A percentile compares a stretch with the other conserved stretches of the same genome.
These are phyloP conservation scores for Ogataea chonburiensis DNA, from an alignment of 805 yeast species.

Conservation along the genomic window DNA sequence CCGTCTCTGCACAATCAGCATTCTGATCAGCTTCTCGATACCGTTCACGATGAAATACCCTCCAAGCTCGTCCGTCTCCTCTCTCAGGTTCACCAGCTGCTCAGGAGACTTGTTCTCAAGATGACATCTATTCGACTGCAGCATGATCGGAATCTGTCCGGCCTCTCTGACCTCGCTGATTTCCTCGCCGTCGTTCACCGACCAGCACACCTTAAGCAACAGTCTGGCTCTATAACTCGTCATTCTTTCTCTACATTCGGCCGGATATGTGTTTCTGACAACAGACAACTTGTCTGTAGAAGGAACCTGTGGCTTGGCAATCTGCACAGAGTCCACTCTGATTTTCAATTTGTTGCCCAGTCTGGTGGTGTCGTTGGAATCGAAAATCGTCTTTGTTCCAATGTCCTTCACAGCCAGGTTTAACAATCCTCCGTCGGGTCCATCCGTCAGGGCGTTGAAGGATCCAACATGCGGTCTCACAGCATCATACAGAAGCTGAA, in stretches of 20 bases:
- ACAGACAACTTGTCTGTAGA: conserved; percentile 68
- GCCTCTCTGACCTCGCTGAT: conserved; percentile 80
- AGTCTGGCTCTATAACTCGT: conserved; percentile 76
- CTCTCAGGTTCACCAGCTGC: conserved; percentile 73
- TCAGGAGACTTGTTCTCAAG: conserved; percentile 79
- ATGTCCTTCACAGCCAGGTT: conserved; percentile 86
- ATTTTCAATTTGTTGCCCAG: conserved; percentile 83
- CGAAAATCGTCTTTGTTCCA: conserved; percentile 83
- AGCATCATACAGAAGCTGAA: conserved; percentile 81
- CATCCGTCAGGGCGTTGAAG: conserved; percentile 91
- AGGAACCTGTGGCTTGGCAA: conserved; percentile 80
- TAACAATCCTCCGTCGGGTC: conserved; percentile 79
- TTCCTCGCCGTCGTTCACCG: conserved; percentile 85
- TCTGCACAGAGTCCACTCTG: conserved; percentile 85
- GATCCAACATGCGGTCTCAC: conserved; percentile 95
- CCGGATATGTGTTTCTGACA: conserved; percentile 77
- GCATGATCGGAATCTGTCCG: conserved; percentile 90
- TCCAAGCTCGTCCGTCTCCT: conserved; percentile 94
- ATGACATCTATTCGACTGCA: conserved; percentile 88
- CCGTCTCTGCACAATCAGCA: conserved; percentile 97
- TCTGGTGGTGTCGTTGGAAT: conserved; percentile 64
- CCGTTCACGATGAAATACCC: conserved; percentile 97
- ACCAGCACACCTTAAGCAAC: conserved; percentile 77
- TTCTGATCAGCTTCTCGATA: conserved; percentile 92
- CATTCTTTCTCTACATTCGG: conserved; percentile 89